A percentile compares a stretch with the other conserved stretches of the same genome.
phyloP scores from a whole-genome alignment of 148 eudicot species.

The Vaccinium vitisidaea region DNA sequence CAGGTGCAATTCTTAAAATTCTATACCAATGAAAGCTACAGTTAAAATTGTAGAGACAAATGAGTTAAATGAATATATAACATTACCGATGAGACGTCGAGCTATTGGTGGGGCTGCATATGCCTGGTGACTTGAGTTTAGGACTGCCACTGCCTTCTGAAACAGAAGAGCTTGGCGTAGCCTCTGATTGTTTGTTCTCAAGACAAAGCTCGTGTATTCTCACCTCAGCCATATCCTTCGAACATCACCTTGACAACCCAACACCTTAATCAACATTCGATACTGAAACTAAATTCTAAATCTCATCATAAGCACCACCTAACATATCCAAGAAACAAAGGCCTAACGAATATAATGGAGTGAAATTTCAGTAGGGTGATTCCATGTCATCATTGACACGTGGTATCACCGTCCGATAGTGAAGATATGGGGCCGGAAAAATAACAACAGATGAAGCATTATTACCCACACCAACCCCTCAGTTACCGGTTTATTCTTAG shows the following conservation, averaged over 20 bases:
- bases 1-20: neutral
- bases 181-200: constrained; percentile 75
- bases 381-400: neutral
- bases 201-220: constrained; percentile 54
- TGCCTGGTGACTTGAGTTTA: constrained; percentile 60
- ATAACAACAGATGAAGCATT: neutral
- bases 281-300: constrained; percentile 4
- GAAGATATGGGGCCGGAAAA: too few species aligned
- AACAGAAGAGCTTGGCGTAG: constrained; percentile 69
- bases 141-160: constrained; percentile 72
- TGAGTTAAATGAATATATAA: neutral
- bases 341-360: neutral
- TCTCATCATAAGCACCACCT: neutral
- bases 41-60: neutral
- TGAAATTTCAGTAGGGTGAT: neutral
- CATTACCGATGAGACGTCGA: constrained; percentile 72
- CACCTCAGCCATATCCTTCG: constrained; percentile 51
- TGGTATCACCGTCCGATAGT: neutral
- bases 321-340: constrained; percentile 1
- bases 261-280: constrained; percentile 23
- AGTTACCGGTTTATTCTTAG: neutral
- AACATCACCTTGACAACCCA: constrained; percentile 22
- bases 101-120: constrained; percentile 56
- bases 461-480: neutral
- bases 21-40: neutral